Conservation (phyloP, 2,329 filamentous ascomycete species). For the Botrytis fabae region DNA sequence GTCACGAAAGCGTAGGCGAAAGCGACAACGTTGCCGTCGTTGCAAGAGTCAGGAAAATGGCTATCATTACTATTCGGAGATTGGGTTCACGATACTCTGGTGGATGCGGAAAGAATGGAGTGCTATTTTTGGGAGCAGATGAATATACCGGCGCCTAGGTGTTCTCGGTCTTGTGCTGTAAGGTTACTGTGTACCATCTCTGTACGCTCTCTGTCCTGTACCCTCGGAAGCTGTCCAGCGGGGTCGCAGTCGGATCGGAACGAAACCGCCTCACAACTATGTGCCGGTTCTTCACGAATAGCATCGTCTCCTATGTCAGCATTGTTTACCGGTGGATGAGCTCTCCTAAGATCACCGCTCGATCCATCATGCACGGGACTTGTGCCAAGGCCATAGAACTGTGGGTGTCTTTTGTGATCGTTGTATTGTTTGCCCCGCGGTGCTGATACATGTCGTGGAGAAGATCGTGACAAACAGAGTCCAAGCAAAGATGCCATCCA, state of each 20-base stretch:
- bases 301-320: not conserved
- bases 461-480: not conserved
- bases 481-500: not conserved
- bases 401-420: not conserved
- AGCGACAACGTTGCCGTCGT: not conserved
- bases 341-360: not conserved
- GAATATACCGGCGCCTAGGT: not conserved
- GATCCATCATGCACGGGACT: not conserved
- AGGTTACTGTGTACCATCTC: too few relatives aligned
- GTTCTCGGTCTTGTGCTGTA: not conserved
- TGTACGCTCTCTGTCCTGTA: not conserved
- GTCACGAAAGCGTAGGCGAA: not conserved
- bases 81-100: not conserved
- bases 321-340: not conserved
- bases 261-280: not conserved
- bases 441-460: not conserved
- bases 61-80: not conserved
- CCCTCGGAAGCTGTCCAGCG: not conserved
- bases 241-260: constrained; percentile 2
- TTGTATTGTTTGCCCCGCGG: not conserved
- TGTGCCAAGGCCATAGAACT: not conserved
- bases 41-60: not conserved
- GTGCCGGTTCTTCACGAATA: not conserved
- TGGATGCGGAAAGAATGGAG: not conserved
- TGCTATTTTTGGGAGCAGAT: not conserved